Percentiles rank a stretch among this genome's conserved stretches.
These are phyloP conservation scores for Mortierella alpina DNA, from an alignment of 192 early-diverging fungal genomes.

Conservation along the genomic window DNA sequence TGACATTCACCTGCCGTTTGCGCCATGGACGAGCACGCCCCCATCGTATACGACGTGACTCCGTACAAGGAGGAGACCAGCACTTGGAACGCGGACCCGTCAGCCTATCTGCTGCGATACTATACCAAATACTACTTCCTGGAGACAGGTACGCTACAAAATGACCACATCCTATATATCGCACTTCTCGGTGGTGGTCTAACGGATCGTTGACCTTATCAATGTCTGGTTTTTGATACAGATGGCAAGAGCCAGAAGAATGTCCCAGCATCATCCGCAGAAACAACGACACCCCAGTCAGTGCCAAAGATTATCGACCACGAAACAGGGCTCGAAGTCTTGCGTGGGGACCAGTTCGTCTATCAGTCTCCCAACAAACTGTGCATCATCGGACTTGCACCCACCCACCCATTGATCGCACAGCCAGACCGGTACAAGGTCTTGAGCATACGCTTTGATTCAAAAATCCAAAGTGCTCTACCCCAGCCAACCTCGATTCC, in stretches of 20 bases:
- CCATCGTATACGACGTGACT: slow-evolving; percentile 48
- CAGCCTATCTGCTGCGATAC: slow-evolving; percentile 39
- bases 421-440: slow-evolving; percentile 30
- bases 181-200: neutral
- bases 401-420: slow-evolving; percentile 38
- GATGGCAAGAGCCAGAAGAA: slow-evolving; percentile 29
- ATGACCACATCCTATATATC: neutral
- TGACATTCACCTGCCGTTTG: neutral
- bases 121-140: slow-evolving; percentile 50
- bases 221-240: neutral
- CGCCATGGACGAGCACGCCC: slow-evolving; percentile 49
- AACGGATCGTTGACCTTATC: neutral
- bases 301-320: slow-evolving; percentile 31
- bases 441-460: slow-evolving; percentile 31
- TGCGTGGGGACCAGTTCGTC: slow-evolving; percentile 40
- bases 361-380: slow-evolving; percentile 55
- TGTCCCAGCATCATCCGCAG: neutral
- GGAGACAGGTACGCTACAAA: slow-evolving; percentile 15
- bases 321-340: slow-evolving; percentile 23
- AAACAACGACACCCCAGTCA: neutral
- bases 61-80: slow-evolving; percentile 42
- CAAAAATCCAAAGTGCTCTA: slow-evolving; percentile 12
- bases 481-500: slow-evolving; percentile 42
- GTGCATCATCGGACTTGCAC: slow-evolving; percentile 38
- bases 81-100: slow-evolving; percentile 27